Base-by-base conservation (phyloP, 495 filamentous ascomycete species). In the Bathelium albidoporum region DNA sequence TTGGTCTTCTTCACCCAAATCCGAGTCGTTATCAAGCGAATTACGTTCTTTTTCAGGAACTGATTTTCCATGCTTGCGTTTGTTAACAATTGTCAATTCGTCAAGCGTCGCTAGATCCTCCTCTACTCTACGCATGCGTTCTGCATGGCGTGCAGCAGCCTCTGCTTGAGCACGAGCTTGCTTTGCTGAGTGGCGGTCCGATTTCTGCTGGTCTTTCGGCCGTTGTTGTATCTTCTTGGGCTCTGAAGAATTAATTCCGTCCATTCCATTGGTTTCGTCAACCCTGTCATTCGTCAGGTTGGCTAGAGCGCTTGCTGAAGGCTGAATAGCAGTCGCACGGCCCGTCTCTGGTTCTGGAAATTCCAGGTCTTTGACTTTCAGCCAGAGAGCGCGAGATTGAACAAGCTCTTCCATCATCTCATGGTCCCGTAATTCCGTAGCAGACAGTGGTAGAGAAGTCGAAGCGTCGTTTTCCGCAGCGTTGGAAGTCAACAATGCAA, bases 391-490 rank as follows among this genome's bases (percentile, higher is more conserved):
- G 59, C 91, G 81, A 73, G 88, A 92, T 70, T 87, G 82, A 59
- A 96, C 79, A 34, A 98, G 74, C 31, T 83, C 88, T 58, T 85
- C 85, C 90, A 98, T 96, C 43, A 98, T 82, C 18, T 87, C 82
- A 70, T 98, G 94, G 59, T 95, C 88, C 62, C 88, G 85, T 58
- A 98, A 78, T 68, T 94, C 83, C 34, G 81, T 76, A 3, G 91
- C 85, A 2, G 88, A 77, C 73, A 86, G 79, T 16, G 83, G 73
- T n/a, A 76, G 58, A 11, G 76, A 74, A 18, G 79, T 76, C 14
- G 59, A 58, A 1, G 70, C 70, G 41, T 78, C 76, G 18, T 82
- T 68, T 29, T 76, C 80, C 58, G 83, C 76, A 16, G 87, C 80
- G 1, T 86, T 81, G 1, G 90, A 95, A 29, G 90, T 87, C 31